phyloP scores from a whole-genome alignment of 768 basidiomycete species.

The Kwoniella shandongensis region DNA sequence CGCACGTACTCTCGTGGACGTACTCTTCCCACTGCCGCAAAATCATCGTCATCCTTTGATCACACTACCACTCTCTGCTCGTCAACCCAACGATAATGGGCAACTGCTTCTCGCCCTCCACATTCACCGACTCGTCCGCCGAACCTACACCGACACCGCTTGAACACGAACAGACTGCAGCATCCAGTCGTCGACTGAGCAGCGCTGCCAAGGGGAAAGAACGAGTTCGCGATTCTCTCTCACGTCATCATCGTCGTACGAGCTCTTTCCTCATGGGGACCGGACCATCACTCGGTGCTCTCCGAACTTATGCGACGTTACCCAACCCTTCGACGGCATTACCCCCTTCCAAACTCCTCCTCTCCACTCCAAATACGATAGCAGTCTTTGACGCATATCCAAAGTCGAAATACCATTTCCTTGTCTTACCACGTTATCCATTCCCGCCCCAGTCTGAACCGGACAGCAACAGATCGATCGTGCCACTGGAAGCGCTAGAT shows the following conservation, averaged over 20 bases:
- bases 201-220: slow-evolving; percentile 3
- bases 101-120: slow-evolving; percentile 17
- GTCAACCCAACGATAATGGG: slow-evolving; percentile 10
- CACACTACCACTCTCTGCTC: neutral
- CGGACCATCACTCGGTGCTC: slow-evolving; percentile 17
- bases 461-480: slow-evolving; percentile 37
- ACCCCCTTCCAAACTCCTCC: slow-evolving; percentile 29
- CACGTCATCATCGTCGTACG: neutral
- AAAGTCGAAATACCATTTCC: slow-evolving; percentile 76
- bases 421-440: slow-evolving; percentile 70
- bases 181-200: too few species aligned
- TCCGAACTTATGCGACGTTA: slow-evolving; percentile 39
- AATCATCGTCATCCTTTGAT: too few species aligned
- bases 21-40: too few species aligned
- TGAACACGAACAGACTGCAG: neutral
- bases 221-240: neutral
- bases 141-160: neutral
- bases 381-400: slow-evolving; percentile 51
- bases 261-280: slow-evolving; percentile 6
- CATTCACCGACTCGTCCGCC: neutral
- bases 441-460: slow-evolving; percentile 43
- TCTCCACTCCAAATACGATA: slow-evolving; percentile 25
- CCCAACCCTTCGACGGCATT: slow-evolving; percentile 23
- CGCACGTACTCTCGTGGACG: too few species aligned
- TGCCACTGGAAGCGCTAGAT: slow-evolving; percentile 56